These are phyloP conservation scores for Raffaelea ambrosiae DNA, from an alignment of 2,329 filamentous ascomycete genomes.

Conservation along the genomic window DNA sequence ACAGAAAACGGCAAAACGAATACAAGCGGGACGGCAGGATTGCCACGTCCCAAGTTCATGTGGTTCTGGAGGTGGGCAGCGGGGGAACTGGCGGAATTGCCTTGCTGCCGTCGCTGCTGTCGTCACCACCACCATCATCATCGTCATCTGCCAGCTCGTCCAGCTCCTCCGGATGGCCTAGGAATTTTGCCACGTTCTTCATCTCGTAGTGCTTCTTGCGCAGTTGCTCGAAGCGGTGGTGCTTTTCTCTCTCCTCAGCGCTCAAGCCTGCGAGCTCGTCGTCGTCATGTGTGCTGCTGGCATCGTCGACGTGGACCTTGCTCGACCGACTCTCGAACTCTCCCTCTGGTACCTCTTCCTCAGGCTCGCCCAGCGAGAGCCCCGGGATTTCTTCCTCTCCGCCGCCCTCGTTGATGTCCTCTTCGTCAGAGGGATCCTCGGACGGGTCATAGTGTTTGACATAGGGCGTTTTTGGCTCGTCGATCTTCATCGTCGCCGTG, in stretches of 20 bases:
- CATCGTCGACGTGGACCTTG: conserved; percentile 67
- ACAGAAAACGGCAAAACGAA: too few species aligned
- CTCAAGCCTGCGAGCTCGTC: conserved; percentile 45
- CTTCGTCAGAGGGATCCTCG: conserved; percentile 80
- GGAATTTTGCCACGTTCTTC: conserved; percentile 80
- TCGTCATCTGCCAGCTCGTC: conserved; percentile 52
- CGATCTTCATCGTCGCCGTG: conserved; percentile 96
- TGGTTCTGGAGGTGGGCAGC: too few species aligned
- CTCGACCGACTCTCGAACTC: conserved; percentile 43
- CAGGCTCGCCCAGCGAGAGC: conserved; percentile 85
- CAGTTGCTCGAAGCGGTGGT: conserved; percentile 81
- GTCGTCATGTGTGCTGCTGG: conserved; percentile 46
- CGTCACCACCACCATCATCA: conserved; percentile 32
- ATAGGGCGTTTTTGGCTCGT: conserved; percentile 96
- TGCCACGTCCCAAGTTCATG: too few species aligned
- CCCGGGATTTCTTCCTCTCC: conserved; percentile 75
- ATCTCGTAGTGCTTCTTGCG: conserved; percentile 99
- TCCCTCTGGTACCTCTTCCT: conserved; percentile 55
- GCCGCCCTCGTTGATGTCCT: conserved; percentile 51
- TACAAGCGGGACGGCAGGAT: too few species aligned
- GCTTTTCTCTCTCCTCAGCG: conserved; percentile 79
- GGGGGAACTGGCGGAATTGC: neutral
- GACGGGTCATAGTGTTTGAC: conserved; percentile 83
- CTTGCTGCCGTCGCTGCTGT: conserved; percentile 16
- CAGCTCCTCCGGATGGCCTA: conserved; percentile 65